Evolutionary conservation across 495 filamentous ascomycete species (phyloP), one percentile per base, ranked within the genome.

Genomic region (Barbatosphaeria neglecta): DNA sequence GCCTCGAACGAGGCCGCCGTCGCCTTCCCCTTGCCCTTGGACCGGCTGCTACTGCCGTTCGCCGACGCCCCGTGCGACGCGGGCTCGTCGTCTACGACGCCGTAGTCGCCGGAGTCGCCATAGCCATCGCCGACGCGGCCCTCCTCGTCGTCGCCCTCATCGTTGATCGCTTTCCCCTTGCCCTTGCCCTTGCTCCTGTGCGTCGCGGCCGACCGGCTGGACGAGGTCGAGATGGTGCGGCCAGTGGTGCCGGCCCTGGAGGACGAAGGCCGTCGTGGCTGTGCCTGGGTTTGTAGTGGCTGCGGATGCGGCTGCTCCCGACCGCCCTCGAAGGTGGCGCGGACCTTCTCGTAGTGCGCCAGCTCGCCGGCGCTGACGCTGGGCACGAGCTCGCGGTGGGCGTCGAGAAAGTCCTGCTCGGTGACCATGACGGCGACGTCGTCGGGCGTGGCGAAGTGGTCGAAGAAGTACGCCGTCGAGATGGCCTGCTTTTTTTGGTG

Each of bases 321-420:
- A 2, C 61, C 66, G 16, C 66, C 66, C 65, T 98, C 90, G 57
- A 98, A 98, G 18, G 75, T 73, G 25, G 74, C 78, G 16, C 92
- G 73, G 13, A 98, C 93, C 0, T 73, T 72, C 55, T 93, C 82
- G 53, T 97, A 98, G 58, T 98, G 93, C 48, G 83, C 80, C 2
- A 98, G 70, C 67, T 98, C 92, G 53, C 93, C 88, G 24, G 82
- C 82, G 61, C 89, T 95, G 38, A 98, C 93, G 64, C 81, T 86
- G 15, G 87, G 87, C n/a, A 96, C 80, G 37, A 98, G 74, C 61
- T 98, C 93, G 27, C 65, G 64, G 46, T 87, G 80, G 0, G 92
- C 92, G 35, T 76, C 73, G 7, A 79, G 51, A 61, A 98, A 98
- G 62, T 98, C 92, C 25, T 83, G 74, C 57, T 94, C 89, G 3